phyloP scores from a whole-genome alignment of 169 alveolate genomes.

The Plasmodium fragile region DNA sequence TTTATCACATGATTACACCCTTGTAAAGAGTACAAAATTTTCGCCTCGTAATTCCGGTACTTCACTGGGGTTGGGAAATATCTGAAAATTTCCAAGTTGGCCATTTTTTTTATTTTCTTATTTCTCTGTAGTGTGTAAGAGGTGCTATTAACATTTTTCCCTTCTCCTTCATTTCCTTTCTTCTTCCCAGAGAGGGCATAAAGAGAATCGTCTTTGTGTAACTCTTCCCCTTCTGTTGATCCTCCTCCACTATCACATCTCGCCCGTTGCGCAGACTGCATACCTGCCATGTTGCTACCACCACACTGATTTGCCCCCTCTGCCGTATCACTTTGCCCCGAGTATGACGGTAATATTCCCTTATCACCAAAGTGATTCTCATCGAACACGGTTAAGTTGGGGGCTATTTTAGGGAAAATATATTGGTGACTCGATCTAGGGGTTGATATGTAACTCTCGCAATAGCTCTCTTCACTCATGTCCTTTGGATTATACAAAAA shows the following conservation, averaged over 20 bases:
- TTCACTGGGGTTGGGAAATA: constrained; percentile 82
- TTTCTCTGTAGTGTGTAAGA: constrained; percentile 74
- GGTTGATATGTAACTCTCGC: constrained; percentile 74
- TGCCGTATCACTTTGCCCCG: background rate
- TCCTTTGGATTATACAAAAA: constrained; percentile 50
- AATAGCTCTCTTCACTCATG: constrained; percentile 50
- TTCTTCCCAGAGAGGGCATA: background rate
- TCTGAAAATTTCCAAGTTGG: constrained; percentile 71
- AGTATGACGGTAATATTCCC: background rate
- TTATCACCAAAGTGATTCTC: background rate
- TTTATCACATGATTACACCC: constrained; percentile 77
- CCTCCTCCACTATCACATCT: background rate
- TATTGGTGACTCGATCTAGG: constrained; percentile 65
- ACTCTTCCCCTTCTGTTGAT: background rate
- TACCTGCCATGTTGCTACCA: background rate
- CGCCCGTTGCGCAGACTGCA: background rate
- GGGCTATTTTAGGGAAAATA: constrained; percentile 40
- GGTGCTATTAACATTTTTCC: background rate
- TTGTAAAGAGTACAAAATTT: constrained; percentile 63
- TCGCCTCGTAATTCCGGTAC: constrained; percentile 81
- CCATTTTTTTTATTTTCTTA: constrained; percentile 69
- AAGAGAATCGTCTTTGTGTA: background rate
- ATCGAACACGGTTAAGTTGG: background rate
- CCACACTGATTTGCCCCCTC: background rate
- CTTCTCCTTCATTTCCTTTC: background rate